These are phyloP conservation scores for Parathielavia hyrcaniae DNA, from an alignment of 495 filamentous ascomycete species.

Conservation along the genomic window DNA sequence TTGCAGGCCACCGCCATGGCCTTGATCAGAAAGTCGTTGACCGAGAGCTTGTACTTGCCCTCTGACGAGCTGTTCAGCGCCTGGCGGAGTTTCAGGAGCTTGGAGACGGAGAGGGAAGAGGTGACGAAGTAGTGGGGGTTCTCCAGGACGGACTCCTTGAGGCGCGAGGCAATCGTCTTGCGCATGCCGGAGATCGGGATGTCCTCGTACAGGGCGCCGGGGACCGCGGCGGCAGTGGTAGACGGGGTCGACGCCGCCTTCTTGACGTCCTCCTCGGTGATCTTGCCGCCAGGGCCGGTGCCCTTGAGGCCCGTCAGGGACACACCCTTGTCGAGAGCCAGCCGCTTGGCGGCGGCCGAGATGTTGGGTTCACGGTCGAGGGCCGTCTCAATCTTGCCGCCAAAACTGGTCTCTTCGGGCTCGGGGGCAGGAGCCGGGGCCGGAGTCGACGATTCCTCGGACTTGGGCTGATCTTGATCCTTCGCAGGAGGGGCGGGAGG, in stretches of 20 bases:
- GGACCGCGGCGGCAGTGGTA: constrained; percentile 41
- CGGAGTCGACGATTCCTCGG: constrained; percentile 55
- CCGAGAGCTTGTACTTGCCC: constrained; percentile 94
- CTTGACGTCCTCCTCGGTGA: constrained; percentile 89
- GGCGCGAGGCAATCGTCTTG: constrained; percentile 90
- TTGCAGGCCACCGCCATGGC: constrained; percentile 79
- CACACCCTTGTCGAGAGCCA: constrained; percentile 83
- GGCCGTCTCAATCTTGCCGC: constrained; percentile 72
- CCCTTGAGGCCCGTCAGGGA: constrained; percentile 76
- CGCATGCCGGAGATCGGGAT: constrained; percentile 86
- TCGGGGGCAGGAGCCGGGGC: constrained; percentile 53
- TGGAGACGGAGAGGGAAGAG: constrained; percentile 76
- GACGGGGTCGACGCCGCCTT: constrained; percentile 49
- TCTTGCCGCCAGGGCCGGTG: constrained; percentile 74
- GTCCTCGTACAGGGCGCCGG: constrained; percentile 71
- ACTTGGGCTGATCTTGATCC: constrained; percentile 45
- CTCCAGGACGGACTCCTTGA: constrained; percentile 80
- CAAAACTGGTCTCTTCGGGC: constrained; percentile 65
- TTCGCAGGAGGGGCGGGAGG: constrained; percentile 50
- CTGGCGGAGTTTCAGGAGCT: constrained; percentile 92
- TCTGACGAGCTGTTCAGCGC: constrained; percentile 83
- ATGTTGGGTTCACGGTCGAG: constrained; percentile 72
- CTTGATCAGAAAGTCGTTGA: constrained; percentile 99
- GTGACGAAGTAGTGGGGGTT: constrained; percentile 99
- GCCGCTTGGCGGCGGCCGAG: constrained; percentile 66